Percentiles rank a stretch among this genome's conserved stretches.
phyloP scores from a whole-genome alignment of 768 basidiomycete genomes.

The Amanita muscaria region DNA sequence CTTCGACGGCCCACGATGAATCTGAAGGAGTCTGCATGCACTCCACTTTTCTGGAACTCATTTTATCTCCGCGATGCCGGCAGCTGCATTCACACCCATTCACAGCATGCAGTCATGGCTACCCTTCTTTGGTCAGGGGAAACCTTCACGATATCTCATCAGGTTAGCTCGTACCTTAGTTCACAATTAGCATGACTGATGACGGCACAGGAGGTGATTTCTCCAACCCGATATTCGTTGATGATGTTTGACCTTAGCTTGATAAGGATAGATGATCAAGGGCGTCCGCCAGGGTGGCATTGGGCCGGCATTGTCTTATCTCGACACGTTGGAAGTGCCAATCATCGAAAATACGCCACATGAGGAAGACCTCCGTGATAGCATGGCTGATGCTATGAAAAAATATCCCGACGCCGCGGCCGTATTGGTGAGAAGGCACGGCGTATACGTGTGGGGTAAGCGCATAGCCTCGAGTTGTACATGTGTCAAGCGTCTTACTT shows the following conservation, averaged over 20 bases:
- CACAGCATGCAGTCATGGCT: constrained; percentile 84
- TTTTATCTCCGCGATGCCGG: constrained; percentile 73
- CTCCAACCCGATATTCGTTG: constrained; percentile 28
- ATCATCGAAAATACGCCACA: constrained; percentile 90
- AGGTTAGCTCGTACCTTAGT: constrained; percentile 33
- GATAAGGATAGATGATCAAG: constrained; percentile 74
- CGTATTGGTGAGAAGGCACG: constrained; percentile 70
- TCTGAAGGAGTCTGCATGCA: constrained; percentile 82
- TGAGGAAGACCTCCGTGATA: constrained; percentile 82
- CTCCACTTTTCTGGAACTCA: constrained; percentile 89
- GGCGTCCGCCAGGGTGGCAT: constrained; percentile 72
- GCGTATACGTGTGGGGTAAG: constrained; percentile 84
- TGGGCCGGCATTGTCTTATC: constrained; percentile 70
- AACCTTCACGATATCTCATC: constrained; percentile 75
- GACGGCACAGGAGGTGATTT: constrained; percentile 15
- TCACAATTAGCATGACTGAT: constrained; percentile 6
- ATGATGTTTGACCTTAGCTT: not conserved
- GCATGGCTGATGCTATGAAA: constrained; percentile 81
- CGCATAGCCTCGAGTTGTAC: too few species aligned
- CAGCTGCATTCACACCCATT: constrained; percentile 88
- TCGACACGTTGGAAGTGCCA: constrained; percentile 77
- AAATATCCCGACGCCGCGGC: constrained; percentile 73
- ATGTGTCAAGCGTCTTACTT: constrained; percentile 8
- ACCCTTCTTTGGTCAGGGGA: constrained; percentile 68
- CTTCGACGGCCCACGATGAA: constrained; percentile 62